Evolutionary conservation across 768 basidiomycete genomes (phyloP).

Genomic region (Calocybe cyanea): DNA sequence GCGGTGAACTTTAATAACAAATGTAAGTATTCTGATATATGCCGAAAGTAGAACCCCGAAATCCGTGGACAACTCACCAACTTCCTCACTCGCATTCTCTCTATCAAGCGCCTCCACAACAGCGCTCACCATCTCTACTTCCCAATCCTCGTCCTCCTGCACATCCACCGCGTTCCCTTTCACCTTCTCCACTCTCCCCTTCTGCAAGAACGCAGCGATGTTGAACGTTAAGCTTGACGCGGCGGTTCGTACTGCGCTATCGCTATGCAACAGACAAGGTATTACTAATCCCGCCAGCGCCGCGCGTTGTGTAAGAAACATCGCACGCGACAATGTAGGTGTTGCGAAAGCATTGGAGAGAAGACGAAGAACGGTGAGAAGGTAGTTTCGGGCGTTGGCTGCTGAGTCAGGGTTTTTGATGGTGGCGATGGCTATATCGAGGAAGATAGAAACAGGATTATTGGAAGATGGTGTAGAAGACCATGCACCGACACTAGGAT

Average conservation of each 20-base stretch:
- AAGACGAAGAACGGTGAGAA: slow-evolving; percentile 65
- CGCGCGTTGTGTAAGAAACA: slow-evolving; percentile 28
- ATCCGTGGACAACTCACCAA: no score
- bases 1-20: slow-evolving; percentile 70
- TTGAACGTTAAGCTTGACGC: slow-evolving; percentile 85
- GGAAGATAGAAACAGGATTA: slow-evolving; percentile 42
- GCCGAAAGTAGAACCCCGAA: no score
- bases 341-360: slow-evolving; percentile 65
- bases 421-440: slow-evolving; percentile 31
- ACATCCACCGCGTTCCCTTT: slow-evolving; percentile 30
- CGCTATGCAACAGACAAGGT: slow-evolving; percentile 62
- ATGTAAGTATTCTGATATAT: no score
- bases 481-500: slow-evolving; percentile 54
- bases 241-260: slow-evolving; percentile 66
- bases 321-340: slow-evolving; percentile 37
- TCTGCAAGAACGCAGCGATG: slow-evolving; percentile 63
- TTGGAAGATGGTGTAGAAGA: slow-evolving; percentile 29
- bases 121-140: slow-evolving; percentile 79
- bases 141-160: slow-evolving; percentile 75
- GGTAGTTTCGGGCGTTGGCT: slow-evolving; percentile 45
- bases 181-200: slow-evolving; percentile 43
- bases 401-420: slow-evolving; percentile 1
- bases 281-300: slow-evolving; percentile 56
- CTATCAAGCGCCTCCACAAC: slow-evolving; percentile 73
- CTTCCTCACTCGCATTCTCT: slow-evolving; percentile 74